phyloP scores from a whole-genome alignment of 2,329 filamentous ascomycete genomes.

The Ophiostoma fasciatum region DNA sequence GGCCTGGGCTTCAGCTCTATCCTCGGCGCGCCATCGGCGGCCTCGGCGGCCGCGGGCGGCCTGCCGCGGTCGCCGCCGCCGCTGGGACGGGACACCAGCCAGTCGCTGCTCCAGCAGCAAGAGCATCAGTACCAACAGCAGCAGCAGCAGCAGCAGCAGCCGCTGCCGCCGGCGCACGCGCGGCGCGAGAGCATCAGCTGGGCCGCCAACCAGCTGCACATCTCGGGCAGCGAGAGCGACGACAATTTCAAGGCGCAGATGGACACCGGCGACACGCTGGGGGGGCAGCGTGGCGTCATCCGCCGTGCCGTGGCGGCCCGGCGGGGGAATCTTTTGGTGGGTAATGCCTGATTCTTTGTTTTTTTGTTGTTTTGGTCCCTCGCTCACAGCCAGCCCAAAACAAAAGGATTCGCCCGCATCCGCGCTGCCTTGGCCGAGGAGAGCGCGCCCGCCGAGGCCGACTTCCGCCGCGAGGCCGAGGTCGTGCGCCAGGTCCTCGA shows the following conservation, averaged over 20 bases:
- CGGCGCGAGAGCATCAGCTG: conserved; percentile 81
- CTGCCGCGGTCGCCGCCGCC: conserved; percentile 61
- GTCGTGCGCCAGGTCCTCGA: conserved; percentile 92
- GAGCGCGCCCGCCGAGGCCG: conserved; percentile 70
- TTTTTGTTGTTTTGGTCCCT: not conserved
- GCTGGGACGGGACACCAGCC: not conserved
- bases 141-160: not conserved
- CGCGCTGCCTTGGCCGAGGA: conserved; percentile 83
- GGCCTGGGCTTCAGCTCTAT: conserved; percentile 34
- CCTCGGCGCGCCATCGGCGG: conserved; percentile 17
- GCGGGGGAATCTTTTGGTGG: conserved; percentile 75
- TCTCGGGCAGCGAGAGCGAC: conserved; percentile 68
- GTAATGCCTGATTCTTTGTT: not conserved
- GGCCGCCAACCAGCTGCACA: conserved; percentile 76
- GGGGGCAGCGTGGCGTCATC: conserved; percentile 58
- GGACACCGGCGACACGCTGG: conserved; percentile 29
- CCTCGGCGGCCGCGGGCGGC: conserved; percentile 12
- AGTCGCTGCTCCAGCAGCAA: too few relatives aligned
- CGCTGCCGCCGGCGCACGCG: conserved; percentile 25
- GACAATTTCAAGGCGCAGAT: conserved; percentile 40
- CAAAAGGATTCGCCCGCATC: conserved; percentile 88
- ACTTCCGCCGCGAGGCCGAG: conserved; percentile 81
- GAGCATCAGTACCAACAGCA: not conserved
- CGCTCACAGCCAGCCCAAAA: conserved; percentile 56
- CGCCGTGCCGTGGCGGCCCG: conserved; percentile 71